These are phyloP conservation scores for Rhododendron vialii DNA, from an alignment of 148 eudicot genomes.

Conservation along the genomic window DNA sequence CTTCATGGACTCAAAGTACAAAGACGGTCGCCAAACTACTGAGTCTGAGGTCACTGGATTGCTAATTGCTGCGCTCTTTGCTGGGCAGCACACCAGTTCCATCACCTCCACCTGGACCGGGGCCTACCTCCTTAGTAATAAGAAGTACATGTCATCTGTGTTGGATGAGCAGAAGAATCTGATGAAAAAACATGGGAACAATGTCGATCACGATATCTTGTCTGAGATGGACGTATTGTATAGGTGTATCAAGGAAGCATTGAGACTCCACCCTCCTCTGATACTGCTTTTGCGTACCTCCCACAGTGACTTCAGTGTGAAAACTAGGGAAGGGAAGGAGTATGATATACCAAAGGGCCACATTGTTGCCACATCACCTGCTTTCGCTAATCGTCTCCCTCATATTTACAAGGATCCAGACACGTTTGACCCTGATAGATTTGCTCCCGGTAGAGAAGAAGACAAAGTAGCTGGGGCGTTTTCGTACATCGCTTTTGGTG, in stretches of 20 bases:
- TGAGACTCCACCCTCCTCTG: conserved; percentile 91
- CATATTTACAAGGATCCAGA: conserved; percentile 75
- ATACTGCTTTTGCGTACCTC: conserved; percentile 84
- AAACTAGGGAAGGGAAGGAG: conserved; percentile 74
- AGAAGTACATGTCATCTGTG: conserved; percentile 48
- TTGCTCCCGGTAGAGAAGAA: conserved; percentile 79
- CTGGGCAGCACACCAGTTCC: conserved; percentile 96
- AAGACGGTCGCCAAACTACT: conserved; percentile 79
- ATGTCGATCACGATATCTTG: conserved; percentile 71
- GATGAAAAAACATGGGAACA: conserved; percentile 59
- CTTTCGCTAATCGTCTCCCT: conserved; percentile 89
- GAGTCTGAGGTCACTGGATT: conserved; percentile 86
- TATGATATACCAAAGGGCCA: conserved; percentile 95
- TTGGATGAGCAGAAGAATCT: conserved; percentile 61
- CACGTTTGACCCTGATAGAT: conserved; percentile 78
- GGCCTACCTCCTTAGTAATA: conserved; percentile 67
- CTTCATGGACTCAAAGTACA: conserved; percentile 93
- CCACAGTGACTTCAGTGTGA: conserved; percentile 78
- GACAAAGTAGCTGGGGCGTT: conserved; percentile 84
- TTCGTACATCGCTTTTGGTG: conserved; percentile 85
- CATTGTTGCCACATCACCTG: conserved; percentile 92
- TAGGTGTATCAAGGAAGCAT: conserved; percentile 90
- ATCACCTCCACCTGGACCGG: conserved; percentile 97
- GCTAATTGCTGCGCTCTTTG: conserved; percentile 92
- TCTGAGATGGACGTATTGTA: conserved; percentile 84